Percentiles rank a stretch among this genome's conserved stretches.
These are phyloP conservation scores for Capsicum pubescens DNA, from an alignment of 257 asterid species.

Conservation along the genomic window DNA sequence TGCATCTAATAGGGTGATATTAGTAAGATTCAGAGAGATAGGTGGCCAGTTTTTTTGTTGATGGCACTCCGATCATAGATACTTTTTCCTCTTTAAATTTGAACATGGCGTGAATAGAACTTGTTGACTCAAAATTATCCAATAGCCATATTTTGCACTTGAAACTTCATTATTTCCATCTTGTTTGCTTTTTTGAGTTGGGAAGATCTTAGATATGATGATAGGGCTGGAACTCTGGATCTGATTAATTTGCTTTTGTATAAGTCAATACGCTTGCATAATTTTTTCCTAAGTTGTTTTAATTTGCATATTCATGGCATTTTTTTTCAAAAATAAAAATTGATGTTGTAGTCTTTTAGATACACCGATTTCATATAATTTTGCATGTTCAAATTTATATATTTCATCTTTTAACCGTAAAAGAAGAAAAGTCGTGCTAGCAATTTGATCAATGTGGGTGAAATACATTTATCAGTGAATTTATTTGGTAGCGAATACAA, in stretches of 20 bases:
- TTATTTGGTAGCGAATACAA: too few species aligned
- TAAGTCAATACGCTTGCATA: neutral
- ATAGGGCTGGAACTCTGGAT: slow-evolving; percentile 39
- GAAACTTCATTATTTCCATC: slow-evolving; percentile 26
- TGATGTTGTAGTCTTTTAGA: too few species aligned
- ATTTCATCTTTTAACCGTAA: too few species aligned
- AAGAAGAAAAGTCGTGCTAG: too few species aligned
- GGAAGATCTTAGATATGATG: slow-evolving; percentile 36
- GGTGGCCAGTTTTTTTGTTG: slow-evolving; percentile 44
- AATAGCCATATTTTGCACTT: slow-evolving; percentile 31
- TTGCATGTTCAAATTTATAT: too few species aligned
- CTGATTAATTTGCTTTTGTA: slow-evolving; percentile 2
- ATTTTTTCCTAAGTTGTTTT: neutral
- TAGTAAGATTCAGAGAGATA: slow-evolving; percentile 42
- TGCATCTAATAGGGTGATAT: slow-evolving; percentile 19
- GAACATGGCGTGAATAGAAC: slow-evolving; percentile 22
- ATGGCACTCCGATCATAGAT: slow-evolving; percentile 37
- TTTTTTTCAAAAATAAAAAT: neutral
- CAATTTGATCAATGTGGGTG: too few species aligned
- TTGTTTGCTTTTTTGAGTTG: slow-evolving; percentile 33
- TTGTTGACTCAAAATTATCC: slow-evolving; percentile 30
- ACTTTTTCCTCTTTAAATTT: slow-evolving; percentile 35
- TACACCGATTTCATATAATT: too few species aligned
- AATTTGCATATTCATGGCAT: neutral
- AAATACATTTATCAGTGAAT: too few species aligned